Conservation (phyloP, 2,329 filamentous ascomycete species). For the Penicillium verrucosum region DNA sequence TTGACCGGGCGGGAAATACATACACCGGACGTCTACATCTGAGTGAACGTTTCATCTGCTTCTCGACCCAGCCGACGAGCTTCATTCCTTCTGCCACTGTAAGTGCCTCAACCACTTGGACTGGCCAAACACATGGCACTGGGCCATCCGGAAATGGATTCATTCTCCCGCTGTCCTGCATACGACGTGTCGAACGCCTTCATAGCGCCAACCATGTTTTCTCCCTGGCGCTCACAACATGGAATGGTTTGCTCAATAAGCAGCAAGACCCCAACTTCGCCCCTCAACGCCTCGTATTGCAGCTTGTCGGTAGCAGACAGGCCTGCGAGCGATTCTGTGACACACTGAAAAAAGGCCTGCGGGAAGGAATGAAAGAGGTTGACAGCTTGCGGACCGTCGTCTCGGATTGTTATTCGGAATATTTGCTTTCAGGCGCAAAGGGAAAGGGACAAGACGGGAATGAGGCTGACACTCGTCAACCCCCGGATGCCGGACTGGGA, state of each 20-base stretch:
- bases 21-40: conserved; percentile 92
- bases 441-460: conserved; percentile 52
- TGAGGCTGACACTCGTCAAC: conserved; percentile 45
- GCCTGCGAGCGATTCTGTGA: conserved; percentile 96
- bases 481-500: conserved; percentile 90
- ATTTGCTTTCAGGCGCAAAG: conserved; percentile 56
- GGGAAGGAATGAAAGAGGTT: conserved; percentile 83
- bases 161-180: conserved; percentile 85
- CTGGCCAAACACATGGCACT: conserved; percentile 86
- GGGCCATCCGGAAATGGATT: conserved; percentile 95
- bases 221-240: conserved; percentile 89
- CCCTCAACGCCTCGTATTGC: conserved; percentile 86
- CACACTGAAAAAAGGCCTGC: conserved; percentile 82
- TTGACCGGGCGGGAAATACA: conserved; percentile 68
- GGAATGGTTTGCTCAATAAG: conserved; percentile 69
- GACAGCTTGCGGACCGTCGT: conserved; percentile 78
- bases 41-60: conserved; percentile 92
- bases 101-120: conserved; percentile 77
- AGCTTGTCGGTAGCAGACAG: conserved; percentile 82
- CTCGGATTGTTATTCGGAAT: conserved; percentile 86
- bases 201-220: conserved; percentile 92
- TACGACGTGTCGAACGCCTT: conserved; percentile 85
- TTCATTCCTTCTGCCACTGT: conserved; percentile 78
- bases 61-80: conserved; percentile 88
- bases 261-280: conserved; percentile 56